These are phyloP conservation scores for Helotiales sp. DNA, from an alignment of 2,329 filamentous ascomycete species.

Conservation along the genomic window DNA sequence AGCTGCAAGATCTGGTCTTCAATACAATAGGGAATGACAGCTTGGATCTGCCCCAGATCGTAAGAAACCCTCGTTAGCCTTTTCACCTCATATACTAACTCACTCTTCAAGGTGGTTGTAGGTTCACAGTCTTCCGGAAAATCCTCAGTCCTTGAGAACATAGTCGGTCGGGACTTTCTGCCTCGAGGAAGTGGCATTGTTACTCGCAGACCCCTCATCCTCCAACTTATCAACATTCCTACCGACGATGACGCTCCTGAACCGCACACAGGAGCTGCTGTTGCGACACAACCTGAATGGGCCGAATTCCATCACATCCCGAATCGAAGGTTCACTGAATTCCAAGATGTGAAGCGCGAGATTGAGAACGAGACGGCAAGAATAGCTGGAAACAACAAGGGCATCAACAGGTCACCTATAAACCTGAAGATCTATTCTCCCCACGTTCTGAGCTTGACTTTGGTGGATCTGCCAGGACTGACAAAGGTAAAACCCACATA, in stretches of 20 bases:
- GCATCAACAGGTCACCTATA: constrained; percentile 95
- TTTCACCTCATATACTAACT: constrained; percentile 18
- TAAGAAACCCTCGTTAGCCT: constrained; percentile 47
- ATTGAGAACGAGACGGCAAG: constrained; percentile 96
- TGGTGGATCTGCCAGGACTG: constrained; percentile 92
- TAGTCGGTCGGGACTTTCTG: constrained; percentile 95
- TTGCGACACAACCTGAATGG: constrained; percentile 71
- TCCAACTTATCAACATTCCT: constrained; percentile 97
- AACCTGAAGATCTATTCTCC: constrained; percentile 99
- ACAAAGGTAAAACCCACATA: constrained; percentile 68
- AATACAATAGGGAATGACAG: constrained; percentile 99
- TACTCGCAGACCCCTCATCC: constrained; percentile 87
- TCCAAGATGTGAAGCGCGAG: constrained; percentile 89
- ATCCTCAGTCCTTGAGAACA: constrained; percentile 97
- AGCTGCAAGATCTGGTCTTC: constrained; percentile 97
- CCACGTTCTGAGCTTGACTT: constrained; percentile 90
- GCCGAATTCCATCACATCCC: constrained; percentile 96
- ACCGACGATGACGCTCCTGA: constrained; percentile 66
- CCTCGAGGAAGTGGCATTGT: constrained; percentile 96
- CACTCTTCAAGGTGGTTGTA: constrained; percentile 75
- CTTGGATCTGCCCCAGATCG: constrained; percentile 95
- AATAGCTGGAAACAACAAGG: constrained; percentile 96
- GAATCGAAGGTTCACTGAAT: constrained; percentile 85
- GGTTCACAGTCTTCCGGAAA: constrained; percentile 98
- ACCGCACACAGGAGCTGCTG: constrained; percentile 76